Conservation (phyloP, 2,329 filamentous ascomycete genomes). For the Fusarium subglutinans region DNA sequence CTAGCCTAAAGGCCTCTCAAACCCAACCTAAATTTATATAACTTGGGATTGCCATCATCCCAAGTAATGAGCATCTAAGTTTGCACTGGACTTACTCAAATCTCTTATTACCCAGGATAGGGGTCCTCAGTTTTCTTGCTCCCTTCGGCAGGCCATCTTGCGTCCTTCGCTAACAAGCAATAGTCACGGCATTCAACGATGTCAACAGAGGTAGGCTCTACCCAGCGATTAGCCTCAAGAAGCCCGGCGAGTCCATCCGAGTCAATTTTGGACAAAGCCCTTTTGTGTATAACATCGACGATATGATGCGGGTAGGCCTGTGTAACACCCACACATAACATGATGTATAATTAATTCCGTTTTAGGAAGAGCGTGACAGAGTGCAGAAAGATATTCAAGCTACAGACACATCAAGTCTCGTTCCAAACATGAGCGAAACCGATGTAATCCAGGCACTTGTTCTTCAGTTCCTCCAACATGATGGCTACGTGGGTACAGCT, state of each 20-base stretch:
- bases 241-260: slow-evolving; percentile 67
- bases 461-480: slow-evolving; percentile 90
- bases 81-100: neutral
- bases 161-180: slow-evolving; percentile 37
- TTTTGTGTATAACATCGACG: slow-evolving; percentile 92
- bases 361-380: slow-evolving; percentile 66
- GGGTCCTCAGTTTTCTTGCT: neutral
- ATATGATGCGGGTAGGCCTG: slow-evolving; percentile 75
- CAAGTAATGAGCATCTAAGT: neutral
- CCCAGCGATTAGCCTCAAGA: slow-evolving; percentile 72
- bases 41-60: neutral
- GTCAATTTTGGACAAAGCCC: slow-evolving; percentile 77
- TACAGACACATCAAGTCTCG: slow-evolving; percentile 67
- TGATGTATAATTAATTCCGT: slow-evolving; percentile 19
- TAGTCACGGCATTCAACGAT: slow-evolving; percentile 74
- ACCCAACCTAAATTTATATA: neutral
- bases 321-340: neutral
- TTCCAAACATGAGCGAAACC: slow-evolving; percentile 74
- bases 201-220: slow-evolving; percentile 72
- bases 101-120: neutral
- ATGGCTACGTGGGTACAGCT: slow-evolving; percentile 94
- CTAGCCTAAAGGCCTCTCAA: neutral
- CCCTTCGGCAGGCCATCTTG: neutral
- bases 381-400: slow-evolving; percentile 68
- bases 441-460: slow-evolving; percentile 82